phyloP scores from a whole-genome alignment of 176 grass and related monocot genomes.

The Zizania latifolia region DNA sequence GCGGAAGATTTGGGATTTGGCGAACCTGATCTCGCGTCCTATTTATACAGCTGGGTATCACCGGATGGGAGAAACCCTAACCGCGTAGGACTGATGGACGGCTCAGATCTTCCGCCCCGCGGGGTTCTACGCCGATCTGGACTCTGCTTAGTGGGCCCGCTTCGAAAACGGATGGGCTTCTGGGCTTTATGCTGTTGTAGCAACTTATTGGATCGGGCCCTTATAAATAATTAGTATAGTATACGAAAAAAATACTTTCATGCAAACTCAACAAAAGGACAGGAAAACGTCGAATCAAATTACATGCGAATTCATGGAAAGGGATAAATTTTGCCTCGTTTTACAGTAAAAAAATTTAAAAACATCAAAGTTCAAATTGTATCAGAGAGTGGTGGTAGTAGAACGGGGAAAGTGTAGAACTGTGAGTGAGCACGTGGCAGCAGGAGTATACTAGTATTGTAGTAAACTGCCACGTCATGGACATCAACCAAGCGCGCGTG shows the following conservation, averaged over 20 bases:
- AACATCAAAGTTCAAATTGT: neutral
- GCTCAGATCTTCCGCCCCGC: constrained; percentile 7
- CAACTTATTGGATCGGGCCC: neutral
- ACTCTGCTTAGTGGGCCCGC: neutral
- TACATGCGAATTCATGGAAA: neutral
- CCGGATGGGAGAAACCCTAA: constrained; percentile 20
- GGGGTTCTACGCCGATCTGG: neutral
- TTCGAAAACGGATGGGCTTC: too few relatives aligned
- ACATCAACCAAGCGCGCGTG: too few relatives aligned
- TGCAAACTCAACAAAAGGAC: neutral
- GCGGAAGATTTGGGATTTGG: neutral
- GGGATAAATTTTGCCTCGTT: neutral
- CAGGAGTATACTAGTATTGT: too few relatives aligned
- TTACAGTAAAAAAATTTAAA: neutral
- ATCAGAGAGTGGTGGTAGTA: too few relatives aligned
- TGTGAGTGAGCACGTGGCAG: too few relatives aligned
- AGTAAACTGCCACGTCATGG: neutral
- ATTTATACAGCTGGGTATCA: constrained; percentile 25
- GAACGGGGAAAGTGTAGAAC: too few relatives aligned
- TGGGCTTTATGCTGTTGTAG: neutral
- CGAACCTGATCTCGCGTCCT: neutral
- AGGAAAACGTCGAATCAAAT: neutral
- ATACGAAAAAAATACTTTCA: too few relatives aligned
- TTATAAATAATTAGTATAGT: too few relatives aligned
- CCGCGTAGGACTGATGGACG: neutral